phyloP scores from a whole-genome alignment of 257 asterid genomes.

The Nicotiana knightiana region DNA sequence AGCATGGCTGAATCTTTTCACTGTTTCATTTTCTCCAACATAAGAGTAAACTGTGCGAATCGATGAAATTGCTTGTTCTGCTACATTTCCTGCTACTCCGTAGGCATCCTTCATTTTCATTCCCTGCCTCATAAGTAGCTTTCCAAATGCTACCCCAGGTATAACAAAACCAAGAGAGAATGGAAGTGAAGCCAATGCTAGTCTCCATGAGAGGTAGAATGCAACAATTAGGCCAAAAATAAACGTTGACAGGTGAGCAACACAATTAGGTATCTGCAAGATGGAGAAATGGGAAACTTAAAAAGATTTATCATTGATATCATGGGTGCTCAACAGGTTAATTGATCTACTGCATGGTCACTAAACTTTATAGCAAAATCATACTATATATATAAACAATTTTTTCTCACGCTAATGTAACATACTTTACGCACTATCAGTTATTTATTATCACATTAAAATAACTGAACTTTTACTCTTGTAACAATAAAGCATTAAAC shows the following conservation, averaged over 20 bases:
- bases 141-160: slow-evolving; percentile 63
- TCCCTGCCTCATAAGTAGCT: slow-evolving; percentile 49
- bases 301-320: no score
- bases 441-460: no score
- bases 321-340: no score
- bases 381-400: background rate
- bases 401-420: no score
- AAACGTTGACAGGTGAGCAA: slow-evolving; percentile 49
- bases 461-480: background rate
- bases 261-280: slow-evolving; percentile 54
- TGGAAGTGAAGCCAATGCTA: slow-evolving; percentile 64
- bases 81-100: slow-evolving; percentile 54
- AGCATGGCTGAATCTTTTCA: slow-evolving; percentile 45
- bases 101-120: slow-evolving; percentile 45
- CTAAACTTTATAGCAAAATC: background rate
- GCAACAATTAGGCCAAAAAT: slow-evolving; percentile 41
- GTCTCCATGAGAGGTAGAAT: slow-evolving; percentile 70
- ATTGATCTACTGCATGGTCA: no score
- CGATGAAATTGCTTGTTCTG: slow-evolving; percentile 67
- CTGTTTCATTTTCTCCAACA: slow-evolving; percentile 54
- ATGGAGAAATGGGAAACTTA: background rate
- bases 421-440: no score
- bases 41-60: slow-evolving; percentile 69
- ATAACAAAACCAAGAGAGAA: slow-evolving; percentile 48
- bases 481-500: background rate